phyloP scores from a whole-genome alignment of 1,284 basidiomycete species.

The Abortiporus biennis region DNA sequence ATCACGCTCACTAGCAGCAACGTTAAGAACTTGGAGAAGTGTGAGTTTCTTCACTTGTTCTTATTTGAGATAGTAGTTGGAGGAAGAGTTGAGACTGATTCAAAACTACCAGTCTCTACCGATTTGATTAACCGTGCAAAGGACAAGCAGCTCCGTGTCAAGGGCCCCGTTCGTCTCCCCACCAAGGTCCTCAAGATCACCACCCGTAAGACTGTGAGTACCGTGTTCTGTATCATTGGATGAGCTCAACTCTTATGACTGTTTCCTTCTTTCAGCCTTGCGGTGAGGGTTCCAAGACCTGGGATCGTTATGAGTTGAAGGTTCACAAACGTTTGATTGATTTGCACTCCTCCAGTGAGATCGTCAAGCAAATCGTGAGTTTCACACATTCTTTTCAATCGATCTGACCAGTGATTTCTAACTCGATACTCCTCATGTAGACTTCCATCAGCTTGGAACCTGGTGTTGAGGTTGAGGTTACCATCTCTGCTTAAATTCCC shows the following conservation, averaged over 20 bases:
- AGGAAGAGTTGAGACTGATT: neutral
- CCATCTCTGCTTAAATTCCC: slow-evolving; percentile 73
- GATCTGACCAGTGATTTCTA: slow-evolving; percentile 3
- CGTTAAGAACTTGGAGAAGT: slow-evolving; percentile 98
- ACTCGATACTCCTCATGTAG: slow-evolving; percentile 34
- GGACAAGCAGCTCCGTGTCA: slow-evolving; percentile 99
- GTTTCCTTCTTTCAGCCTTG: slow-evolving; percentile 77
- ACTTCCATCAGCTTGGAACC: slow-evolving; percentile 98
- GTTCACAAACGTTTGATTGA: slow-evolving; percentile 99
- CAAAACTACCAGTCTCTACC: slow-evolving; percentile 62
- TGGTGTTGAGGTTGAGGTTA: slow-evolving; percentile 99
- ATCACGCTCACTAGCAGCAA: slow-evolving; percentile 99
- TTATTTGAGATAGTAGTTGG: neutral
- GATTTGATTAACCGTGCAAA: slow-evolving; percentile 99
- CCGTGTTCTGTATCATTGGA: too few species aligned
- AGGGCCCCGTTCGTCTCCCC: slow-evolving; percentile 98
- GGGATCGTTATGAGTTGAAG: slow-evolving; percentile 99
- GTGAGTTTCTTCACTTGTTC: slow-evolving; percentile 36
- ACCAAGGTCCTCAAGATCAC: slow-evolving; percentile 99
- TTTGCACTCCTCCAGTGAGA: slow-evolving; percentile 96
- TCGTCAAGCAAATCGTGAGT: slow-evolving; percentile 99
- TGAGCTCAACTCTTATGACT: too few species aligned
- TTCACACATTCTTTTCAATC: neutral
- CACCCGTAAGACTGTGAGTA: slow-evolving; percentile 93
- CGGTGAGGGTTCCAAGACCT: slow-evolving; percentile 99